Evolutionary conservation across 2,329 filamentous ascomycete species (phyloP), one percentile per base, ranked within the genome.

Genomic region (Calonectria pauciramosa): DNA sequence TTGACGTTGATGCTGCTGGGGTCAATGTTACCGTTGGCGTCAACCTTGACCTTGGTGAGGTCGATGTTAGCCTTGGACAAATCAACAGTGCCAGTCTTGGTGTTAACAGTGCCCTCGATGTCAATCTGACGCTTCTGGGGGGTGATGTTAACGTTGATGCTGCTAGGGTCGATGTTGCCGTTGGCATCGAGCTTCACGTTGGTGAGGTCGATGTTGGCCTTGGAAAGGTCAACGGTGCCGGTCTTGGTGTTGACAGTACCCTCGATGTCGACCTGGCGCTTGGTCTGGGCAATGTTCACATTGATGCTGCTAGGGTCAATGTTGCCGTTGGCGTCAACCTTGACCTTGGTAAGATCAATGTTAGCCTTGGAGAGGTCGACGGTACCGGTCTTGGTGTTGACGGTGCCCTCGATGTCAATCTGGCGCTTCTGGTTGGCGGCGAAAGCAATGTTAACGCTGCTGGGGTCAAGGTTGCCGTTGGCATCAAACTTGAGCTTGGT

Each of bases 301-400:
- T 38, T 60, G 54, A 60, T 60, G 56, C 56, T 60, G 56, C 56
- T 60, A n/a, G 56, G 56, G 56, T 60, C 56, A 14, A 60, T 60
- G n/a, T 60, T 60, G 13, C 56, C 56, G n/a, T 60, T 60, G 34
- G 56, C 56, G 3, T 47, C 44, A 23, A 47, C 44, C 44, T 47
- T 47, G n/a, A 47, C 52, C 18, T 56, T 56, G 52, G 28, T 56
- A 2, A 56, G 28, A 11, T 56, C 23, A 13, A 56, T 32, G 30
- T 56, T 32, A n/a, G 28, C 52, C 52, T 56, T 47, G 44, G 44
- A 47, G 9, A 47, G 44, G 18, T 47, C 44, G n/a, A 47, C 44
- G n/a, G 44, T 47, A 13, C 44, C 44, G n/a, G 44, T 47, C 44
- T 47, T 23, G 44, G 44, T 47, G 44, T 47, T 47, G 44, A 47